Evolutionary conservation across 2,329 filamentous ascomycete species (phyloP).

Genomic region (Tolypocladium ophioglossoides): DNA sequence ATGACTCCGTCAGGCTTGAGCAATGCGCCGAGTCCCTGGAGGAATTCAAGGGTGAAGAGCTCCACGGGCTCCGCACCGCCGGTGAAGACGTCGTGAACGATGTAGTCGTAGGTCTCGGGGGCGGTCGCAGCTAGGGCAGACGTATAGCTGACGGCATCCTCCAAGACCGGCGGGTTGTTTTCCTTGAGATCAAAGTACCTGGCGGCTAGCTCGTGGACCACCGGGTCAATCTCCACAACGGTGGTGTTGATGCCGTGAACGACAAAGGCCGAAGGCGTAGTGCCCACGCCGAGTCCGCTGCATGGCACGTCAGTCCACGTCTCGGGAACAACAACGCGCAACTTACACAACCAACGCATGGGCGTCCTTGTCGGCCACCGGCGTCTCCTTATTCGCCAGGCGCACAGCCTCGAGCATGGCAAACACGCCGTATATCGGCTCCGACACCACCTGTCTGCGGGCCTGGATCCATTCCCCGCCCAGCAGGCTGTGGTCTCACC

Average conservation of each 20-base stretch:
- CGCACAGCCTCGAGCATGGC: conserved; percentile 88
- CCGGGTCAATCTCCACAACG: conserved; percentile 87
- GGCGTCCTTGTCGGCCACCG: conserved; percentile 51
- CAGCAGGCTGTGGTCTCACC: conserved; percentile 88
- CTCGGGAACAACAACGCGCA: neutral
- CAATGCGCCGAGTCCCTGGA: conserved; percentile 58
- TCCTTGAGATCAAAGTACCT: conserved; percentile 72
- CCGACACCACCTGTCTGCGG: conserved; percentile 47
- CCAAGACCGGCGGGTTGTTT: conserved; percentile 70
- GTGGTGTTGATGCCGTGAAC: conserved; percentile 85
- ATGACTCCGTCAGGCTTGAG: conserved; percentile 72
- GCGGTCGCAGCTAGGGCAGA: conserved; percentile 30
- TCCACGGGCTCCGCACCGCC: conserved; percentile 84
- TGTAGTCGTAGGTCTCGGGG: conserved; percentile 65
- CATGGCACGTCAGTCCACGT: neutral
- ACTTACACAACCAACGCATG: conserved; percentile 78
- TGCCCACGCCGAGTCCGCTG: conserved; percentile 85
- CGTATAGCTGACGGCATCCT: conserved; percentile 69
- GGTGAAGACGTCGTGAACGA: conserved; percentile 96
- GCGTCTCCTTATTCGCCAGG: conserved; percentile 53
- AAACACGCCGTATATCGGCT: conserved; percentile 95
- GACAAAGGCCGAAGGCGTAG: conserved; percentile 77
- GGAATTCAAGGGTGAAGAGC: conserved; percentile 80
- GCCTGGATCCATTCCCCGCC: conserved; percentile 77
- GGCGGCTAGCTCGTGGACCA: conserved; percentile 71